Conservation (phyloP, 139 green algal genomes). For the Haematococcus sp. region DNA sequence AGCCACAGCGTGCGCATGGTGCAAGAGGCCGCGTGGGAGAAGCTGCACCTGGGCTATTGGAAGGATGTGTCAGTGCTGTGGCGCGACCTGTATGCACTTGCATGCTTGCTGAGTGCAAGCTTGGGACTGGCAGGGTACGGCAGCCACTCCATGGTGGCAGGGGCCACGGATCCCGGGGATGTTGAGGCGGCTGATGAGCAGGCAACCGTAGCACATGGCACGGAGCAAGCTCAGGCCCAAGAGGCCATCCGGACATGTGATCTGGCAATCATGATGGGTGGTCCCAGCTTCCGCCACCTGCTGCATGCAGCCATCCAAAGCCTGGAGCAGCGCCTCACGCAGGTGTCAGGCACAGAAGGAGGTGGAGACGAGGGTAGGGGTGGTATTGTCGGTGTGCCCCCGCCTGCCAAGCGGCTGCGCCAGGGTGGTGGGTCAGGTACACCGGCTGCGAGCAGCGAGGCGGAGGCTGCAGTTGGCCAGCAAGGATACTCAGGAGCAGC, state of each 20-base stretch:
- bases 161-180: too few relatives aligned
- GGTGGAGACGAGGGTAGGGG: not conserved
- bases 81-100: conserved; percentile 74
- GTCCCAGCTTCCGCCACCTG: conserved; percentile 32
- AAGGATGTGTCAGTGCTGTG: conserved; percentile 65
- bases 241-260: conserved; percentile 33
- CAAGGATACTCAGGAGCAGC: too few relatives aligned
- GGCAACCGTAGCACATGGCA: too few relatives aligned
- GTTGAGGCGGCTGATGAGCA: too few relatives aligned
- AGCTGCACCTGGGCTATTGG: conserved; percentile 87
- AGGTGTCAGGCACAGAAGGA: not conserved
- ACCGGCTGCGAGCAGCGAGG: not conserved
- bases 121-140: not conserved
- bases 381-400: too few relatives aligned
- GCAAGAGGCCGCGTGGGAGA: conserved; percentile 64
- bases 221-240: too few relatives aligned
- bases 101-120: conserved; percentile 44
- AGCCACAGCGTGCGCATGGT: not conserved
- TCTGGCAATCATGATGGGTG: conserved; percentile 82
- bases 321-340: conserved; percentile 8
- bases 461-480: not conserved
- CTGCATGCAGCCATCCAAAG: conserved; percentile 43
- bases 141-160: too few relatives aligned
- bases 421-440: not conserved
- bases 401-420: too few relatives aligned